Evolutionary conservation across 2,329 filamentous ascomycete species (phyloP).

Genomic region (Orbilia blumenaviensis): DNA sequence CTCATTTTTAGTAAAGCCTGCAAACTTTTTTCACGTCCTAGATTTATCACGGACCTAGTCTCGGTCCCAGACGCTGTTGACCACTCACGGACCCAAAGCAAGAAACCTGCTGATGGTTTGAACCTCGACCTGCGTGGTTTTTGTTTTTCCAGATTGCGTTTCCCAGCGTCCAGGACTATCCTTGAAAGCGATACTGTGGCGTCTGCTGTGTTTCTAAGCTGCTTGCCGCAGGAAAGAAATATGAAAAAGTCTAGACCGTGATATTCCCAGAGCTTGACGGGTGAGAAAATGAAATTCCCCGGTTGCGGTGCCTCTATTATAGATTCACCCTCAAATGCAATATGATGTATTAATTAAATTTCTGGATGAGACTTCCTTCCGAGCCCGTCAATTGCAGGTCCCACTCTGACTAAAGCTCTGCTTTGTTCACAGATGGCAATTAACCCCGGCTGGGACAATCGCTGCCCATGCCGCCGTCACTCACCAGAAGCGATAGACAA

Average conservation of each 20-base stretch:
- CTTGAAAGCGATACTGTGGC: not conserved
- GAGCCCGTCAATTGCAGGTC: not conserved
- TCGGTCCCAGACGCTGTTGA: too few species aligned
- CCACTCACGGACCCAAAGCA: too few species aligned
- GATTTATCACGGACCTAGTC: too few species aligned
- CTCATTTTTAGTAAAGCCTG: too few species aligned
- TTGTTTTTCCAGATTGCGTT: not conserved
- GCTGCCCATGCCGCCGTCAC: not conserved
- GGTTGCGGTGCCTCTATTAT: not conserved
- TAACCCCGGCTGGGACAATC: not conserved
- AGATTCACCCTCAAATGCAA: not conserved
- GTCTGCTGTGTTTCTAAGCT: not conserved
- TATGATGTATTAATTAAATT: not conserved
- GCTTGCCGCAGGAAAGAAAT: not conserved
- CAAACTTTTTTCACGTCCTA: too few species aligned
- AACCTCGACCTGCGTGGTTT: not conserved
- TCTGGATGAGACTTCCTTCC: not conserved
- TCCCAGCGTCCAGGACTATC: not conserved
- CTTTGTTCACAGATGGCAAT: not conserved
- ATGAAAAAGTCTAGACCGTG: not conserved
- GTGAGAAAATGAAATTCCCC: not conserved
- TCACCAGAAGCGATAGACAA: not conserved
- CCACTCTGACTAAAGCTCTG: not conserved
- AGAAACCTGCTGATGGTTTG: too few species aligned
- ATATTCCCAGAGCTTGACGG: not conserved